These are phyloP conservation scores for Artemisia annua DNA, from an alignment of 129 eudicot species.

Conservation along the genomic window DNA sequence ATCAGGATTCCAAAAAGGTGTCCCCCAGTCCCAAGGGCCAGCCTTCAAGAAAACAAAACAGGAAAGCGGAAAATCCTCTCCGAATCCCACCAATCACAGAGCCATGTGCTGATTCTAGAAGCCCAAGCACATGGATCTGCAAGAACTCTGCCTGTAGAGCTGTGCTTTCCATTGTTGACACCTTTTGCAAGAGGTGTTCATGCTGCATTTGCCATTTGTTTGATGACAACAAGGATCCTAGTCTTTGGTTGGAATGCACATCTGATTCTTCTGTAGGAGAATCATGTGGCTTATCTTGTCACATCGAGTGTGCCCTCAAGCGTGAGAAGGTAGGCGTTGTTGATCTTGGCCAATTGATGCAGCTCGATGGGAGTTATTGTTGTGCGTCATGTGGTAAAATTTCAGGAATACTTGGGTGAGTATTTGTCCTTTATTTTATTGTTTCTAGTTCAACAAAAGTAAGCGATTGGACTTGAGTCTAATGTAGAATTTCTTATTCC, in stretches of 20 bases:
- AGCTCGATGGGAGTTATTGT: constrained; percentile 90
- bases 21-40: constrained; percentile 45
- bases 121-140: constrained; percentile 61
- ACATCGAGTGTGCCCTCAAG: constrained; percentile 84
- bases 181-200: constrained; percentile 88
- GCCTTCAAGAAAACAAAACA: constrained; percentile 51
- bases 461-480: not conserved
- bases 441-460: no score
- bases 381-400: constrained; percentile 92
- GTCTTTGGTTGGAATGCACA: constrained; percentile 90
- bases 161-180: constrained; percentile 53
- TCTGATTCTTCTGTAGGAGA: constrained; percentile 62
- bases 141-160: constrained; percentile 87
- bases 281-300: constrained; percentile 86
- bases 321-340: constrained; percentile 71
- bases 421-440: not conserved
- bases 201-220: constrained; percentile 86
- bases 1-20: constrained; percentile 54
- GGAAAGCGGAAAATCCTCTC: constrained; percentile 68
- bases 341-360: constrained; percentile 68
- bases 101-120: constrained; percentile 36
- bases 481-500: constrained; percentile 4
- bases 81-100: constrained; percentile 46
- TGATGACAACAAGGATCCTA: constrained; percentile 92
- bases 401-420: constrained; percentile 82